Base-by-base conservation (phyloP, 2,329 filamentous ascomycete species). In the Fusarium keratoplasticum region DNA sequence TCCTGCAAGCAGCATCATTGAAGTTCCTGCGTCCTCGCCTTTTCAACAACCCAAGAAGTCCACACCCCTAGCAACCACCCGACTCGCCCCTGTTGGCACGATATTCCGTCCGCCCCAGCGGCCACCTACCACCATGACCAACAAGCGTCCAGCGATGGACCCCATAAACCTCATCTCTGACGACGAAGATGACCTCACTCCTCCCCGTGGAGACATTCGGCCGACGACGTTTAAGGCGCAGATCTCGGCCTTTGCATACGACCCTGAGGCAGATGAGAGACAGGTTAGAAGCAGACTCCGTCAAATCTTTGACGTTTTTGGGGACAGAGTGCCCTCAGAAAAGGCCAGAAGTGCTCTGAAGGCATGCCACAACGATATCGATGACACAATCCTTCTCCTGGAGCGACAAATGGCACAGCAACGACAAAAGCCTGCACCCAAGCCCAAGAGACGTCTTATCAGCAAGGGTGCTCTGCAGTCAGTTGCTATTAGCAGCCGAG, bases 11-110 rank as follows among this genome's bases (percentile, higher is more conserved):
- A 84, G 85, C 36, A 77, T 85, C 20, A 80, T 98, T 65, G 95
- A 98, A 81, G 95, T 98, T 4, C 92, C 93, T 33, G 94, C 94
- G n/a, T 98, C 95, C 4, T 98, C 96, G 1, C 95, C 95, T 2
- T 87, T 92, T 66, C 88, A 89, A 68, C 79, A 76, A 77, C 79
- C 75, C 80, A 81, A 77, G 63, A 76, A 78, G 60, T 66, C 76
- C 31, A 64, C 79, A 29, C 75, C 75, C 58, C 69, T 85, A 29
- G 89, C 88, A 25, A 91, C 86, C 71, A 91, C 86, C 71, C 83
- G 90, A 52, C 93, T 97, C 86, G 93, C 94, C 38, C 94, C 95
- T 31, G 89, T 91, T 54, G 93, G 95, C 8, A 97, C 95, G 0
- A 82, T 87, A 11, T 96, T 93, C 78, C 88, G 89, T 72, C 86